phyloP scores from a whole-genome alignment of 768 basidiomycete genomes.

The Agaricus subrufescens region DNA sequence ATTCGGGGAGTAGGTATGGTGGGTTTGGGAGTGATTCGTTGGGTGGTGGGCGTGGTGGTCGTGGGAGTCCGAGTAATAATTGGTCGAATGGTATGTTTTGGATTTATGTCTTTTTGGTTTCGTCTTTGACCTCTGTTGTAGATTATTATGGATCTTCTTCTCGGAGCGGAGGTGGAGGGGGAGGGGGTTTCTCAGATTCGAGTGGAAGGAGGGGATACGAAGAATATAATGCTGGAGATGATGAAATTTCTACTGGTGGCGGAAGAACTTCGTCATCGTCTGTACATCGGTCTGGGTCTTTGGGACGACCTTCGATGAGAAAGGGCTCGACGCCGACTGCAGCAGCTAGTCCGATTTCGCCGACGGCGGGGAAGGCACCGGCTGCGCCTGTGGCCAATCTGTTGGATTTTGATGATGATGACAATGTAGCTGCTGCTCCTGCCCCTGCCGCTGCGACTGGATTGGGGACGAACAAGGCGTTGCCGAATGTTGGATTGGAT shows the following conservation, averaged over 20 bases:
- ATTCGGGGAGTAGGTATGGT: constrained; percentile 34
- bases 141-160: constrained; percentile 22
- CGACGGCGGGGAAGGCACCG: background rate
- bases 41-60: constrained; percentile 19
- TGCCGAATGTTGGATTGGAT: constrained; percentile 42
- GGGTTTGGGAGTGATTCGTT: constrained; percentile 42
- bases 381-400: constrained; percentile 60
- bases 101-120: background rate
- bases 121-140: constrained; percentile 13
- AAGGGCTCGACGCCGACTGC: constrained; percentile 32
- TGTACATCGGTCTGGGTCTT: constrained; percentile 28
- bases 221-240: constrained; percentile 96
- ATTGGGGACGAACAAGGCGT: constrained; percentile 45
- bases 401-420: constrained; percentile 76
- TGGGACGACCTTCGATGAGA: constrained; percentile 23
- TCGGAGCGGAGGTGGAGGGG: constrained; percentile 29
- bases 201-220: constrained; percentile 60
- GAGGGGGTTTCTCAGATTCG: constrained; percentile 56
- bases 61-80: constrained; percentile 16
- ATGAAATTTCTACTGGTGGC: constrained; percentile 47
- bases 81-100: constrained; percentile 12
- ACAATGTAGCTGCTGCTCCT: constrained; percentile 35
- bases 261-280: constrained; percentile 19
- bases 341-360: constrained; percentile 12
- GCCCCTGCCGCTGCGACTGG: constrained; percentile 25